Percentiles rank a stretch among this genome's conserved stretches.
Conservation (phyloP, 768 basidiomycete genomes). For the Amanita subjunquillea region DNA sequence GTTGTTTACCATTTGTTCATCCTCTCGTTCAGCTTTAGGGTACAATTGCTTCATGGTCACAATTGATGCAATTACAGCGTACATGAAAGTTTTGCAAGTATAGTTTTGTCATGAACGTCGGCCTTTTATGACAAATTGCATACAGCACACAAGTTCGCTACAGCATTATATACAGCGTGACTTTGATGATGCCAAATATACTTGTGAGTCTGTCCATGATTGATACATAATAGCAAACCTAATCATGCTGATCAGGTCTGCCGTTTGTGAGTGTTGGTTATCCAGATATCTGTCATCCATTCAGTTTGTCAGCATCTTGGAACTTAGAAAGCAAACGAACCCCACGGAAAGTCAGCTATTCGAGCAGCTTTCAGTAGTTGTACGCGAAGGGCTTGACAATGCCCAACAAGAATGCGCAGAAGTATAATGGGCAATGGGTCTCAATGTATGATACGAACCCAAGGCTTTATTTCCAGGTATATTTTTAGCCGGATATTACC, state of each 20-base stretch:
- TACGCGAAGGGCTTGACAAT: conserved; percentile 10
- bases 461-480: too few species aligned
- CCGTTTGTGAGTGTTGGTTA: not conserved
- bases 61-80: too few species aligned
- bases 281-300: not conserved
- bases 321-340: not conserved
- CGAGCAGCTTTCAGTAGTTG: conserved; percentile 10
- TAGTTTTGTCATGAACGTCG: too few species aligned
- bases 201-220: not conserved
- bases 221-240: not conserved
- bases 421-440: too few species aligned
- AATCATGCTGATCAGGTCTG: not conserved
- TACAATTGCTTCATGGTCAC: too few species aligned
- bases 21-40: too few species aligned
- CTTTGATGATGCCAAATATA: not conserved
- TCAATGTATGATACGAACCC: too few species aligned
- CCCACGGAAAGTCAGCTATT: not conserved
- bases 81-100: too few species aligned
- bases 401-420: not conserved
- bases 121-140: too few species aligned
- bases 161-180: not conserved
- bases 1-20: too few species aligned
- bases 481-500: too few species aligned
- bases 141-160: too few species aligned
- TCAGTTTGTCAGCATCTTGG: not conserved